Conservation (phyloP, 2,329 filamentous ascomycete species). For the Exophiala sideris region DNA sequence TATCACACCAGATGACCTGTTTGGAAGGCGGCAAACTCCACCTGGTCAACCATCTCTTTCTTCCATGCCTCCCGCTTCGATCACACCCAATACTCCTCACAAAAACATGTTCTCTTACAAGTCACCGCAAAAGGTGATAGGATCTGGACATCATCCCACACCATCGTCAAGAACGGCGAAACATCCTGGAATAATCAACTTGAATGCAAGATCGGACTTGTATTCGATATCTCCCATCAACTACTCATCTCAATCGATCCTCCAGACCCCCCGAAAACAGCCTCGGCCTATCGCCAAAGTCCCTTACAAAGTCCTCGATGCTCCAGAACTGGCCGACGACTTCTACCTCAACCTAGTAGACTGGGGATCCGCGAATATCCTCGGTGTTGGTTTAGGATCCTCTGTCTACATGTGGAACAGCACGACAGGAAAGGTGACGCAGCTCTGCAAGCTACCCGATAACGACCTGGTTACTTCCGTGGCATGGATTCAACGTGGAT, state of each 20-base stretch:
- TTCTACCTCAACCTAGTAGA: constrained; percentile 98
- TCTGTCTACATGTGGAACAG: constrained; percentile 99
- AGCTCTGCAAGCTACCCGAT: constrained; percentile 86
- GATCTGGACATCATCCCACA: constrained; percentile 72
- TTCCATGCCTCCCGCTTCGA: constrained; percentile 64
- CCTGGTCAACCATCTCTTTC: constrained; percentile 62
- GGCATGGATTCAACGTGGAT: constrained; percentile 96
- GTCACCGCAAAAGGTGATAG: constrained; percentile 64
- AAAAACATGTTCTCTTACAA: constrained; percentile 96
- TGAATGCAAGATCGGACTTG: constrained; percentile 86
- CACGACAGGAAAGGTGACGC: constrained; percentile 82
- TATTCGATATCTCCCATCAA: constrained; percentile 95
- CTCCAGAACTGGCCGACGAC: constrained; percentile 91
- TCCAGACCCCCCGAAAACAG: constrained; percentile 83
- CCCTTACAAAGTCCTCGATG: constrained; percentile 95
- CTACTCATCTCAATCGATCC: constrained; percentile 87
- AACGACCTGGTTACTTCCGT: constrained; percentile 89
- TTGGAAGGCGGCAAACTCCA: constrained; percentile 73
- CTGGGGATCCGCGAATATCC: constrained; percentile 91
- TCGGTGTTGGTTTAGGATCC: constrained; percentile 86
- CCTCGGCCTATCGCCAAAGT: constrained; percentile 91
- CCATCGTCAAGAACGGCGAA: constrained; percentile 86
- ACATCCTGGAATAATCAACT: constrained; percentile 65
- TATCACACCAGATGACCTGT: constrained; percentile 26
- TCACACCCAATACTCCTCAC: constrained; percentile 91